Conservation (phyloP, 345 rosid species). For the Balakata baccata region DNA sequence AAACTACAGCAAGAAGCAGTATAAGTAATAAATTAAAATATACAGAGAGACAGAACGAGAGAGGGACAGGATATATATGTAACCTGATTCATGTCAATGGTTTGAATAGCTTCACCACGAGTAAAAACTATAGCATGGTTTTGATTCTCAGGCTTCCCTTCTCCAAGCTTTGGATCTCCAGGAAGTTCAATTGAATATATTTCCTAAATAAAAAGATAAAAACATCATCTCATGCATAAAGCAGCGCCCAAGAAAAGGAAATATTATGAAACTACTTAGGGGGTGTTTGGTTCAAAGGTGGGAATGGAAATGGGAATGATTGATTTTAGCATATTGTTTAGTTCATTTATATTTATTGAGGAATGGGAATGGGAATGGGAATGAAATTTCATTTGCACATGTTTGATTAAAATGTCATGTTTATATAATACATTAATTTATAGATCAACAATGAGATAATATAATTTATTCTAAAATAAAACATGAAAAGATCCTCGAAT, state of each 20-base stretch:
- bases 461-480: no score
- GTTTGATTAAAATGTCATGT: no score
- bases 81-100: conserved; percentile 99
- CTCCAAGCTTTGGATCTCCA: conserved; percentile 96
- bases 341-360: no score
- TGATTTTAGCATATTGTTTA: no score
- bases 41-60: neutral
- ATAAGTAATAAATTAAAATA: neutral
- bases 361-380: no score
- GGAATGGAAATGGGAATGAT: no score
- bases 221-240: neutral
- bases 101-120: conserved; percentile 96
- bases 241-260: neutral
- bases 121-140: conserved; percentile 94
- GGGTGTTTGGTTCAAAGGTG: no score
- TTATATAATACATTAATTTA: no score
- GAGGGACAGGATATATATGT: neutral
- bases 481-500: no score
- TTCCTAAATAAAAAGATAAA: conserved; percentile 48
- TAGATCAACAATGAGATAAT: no score
- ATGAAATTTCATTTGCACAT: no score
- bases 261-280: neutral
- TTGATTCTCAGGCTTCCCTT: conserved; percentile 99
- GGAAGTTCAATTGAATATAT: conserved; percentile 92
- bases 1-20: neutral